Conservation (phyloP, 2,329 filamentous ascomycete species). For the Xylaria sp. region DNA sequence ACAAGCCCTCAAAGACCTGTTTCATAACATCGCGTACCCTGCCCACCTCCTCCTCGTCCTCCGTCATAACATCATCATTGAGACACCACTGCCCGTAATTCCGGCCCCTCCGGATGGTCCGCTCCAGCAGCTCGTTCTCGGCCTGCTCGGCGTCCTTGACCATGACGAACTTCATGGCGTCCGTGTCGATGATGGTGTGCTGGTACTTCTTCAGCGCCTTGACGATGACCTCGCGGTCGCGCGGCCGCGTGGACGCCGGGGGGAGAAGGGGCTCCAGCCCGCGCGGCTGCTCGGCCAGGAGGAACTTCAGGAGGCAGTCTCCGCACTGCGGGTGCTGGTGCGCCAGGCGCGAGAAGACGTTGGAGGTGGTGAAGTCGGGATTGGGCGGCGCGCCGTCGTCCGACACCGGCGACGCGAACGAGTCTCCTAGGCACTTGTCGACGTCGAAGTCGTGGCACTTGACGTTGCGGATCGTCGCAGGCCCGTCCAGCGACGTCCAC, state of each 20-base stretch:
- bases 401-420: constrained; percentile 41
- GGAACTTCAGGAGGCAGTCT: constrained; percentile 46
- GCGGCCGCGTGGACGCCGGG: constrained; percentile 32
- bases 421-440: constrained; percentile 46
- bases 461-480: constrained; percentile 42
- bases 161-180: constrained; percentile 46
- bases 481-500: constrained; percentile 48
- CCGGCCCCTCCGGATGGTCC: constrained; percentile 39
- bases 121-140: constrained; percentile 41
- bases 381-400: constrained; percentile 38
- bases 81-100: constrained; percentile 44
- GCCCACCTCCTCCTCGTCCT: constrained; percentile 39
- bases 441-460: constrained; percentile 45
- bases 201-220: constrained; percentile 46
- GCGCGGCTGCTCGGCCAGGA: constrained; percentile 39
- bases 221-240: constrained; percentile 39
- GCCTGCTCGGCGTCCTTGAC: constrained; percentile 48
- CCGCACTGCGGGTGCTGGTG: constrained; percentile 44
- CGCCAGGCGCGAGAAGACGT: constrained; percentile 43
- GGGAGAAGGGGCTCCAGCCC: constrained; percentile 44
- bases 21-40: constrained; percentile 40
- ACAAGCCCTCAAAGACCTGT: constrained; percentile 40
- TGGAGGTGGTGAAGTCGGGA: constrained; percentile 42
- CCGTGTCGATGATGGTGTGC: constrained; percentile 44
- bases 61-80: constrained; percentile 47